Evolutionary conservation across 2,329 filamentous ascomycete genomes (phyloP), one percentile per base, ranked within the genome.

Genomic region (Penicillium palitans): DNA sequence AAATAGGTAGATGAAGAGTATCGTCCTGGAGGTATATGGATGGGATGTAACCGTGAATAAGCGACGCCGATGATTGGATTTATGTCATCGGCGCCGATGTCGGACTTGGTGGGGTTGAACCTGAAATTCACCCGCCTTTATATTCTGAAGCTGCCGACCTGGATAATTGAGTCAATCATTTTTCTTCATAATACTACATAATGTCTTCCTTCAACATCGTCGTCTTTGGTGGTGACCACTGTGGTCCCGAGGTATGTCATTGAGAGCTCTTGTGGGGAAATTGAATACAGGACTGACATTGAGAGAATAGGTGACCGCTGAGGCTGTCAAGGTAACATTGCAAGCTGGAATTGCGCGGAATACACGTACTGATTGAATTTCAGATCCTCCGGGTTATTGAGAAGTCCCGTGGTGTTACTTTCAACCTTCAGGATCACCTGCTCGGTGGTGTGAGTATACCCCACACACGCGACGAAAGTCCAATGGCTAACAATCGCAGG

Each of bases 381-480:
- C 10, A 96, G 90, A 80, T 95, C 66, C 84, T 98, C 72, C 89
- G 88, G 73, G 83, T 89, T 5, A 81, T 98, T 59, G 90, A 96
- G 80, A 84, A 87, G 68, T 79, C 81, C 67, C 87, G 86, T 72
- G 83, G 87, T 57, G 83, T 89, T 74, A 88, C 88, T 70, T 96
- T 98, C 81, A 91, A 95, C 74, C 89, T 97, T 69, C 85, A 96
- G 73, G 87, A 96, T 57, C 91, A 97, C 74, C 83, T 96, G 57
- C 85, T 99, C 58, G 93, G 95, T 70, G 93, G 95, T 71, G 93
- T 96, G 85, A 81, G 90, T 85, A 61, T 63, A 41, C 19, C 31
- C n/a, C 33, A 25, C 41, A 27, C 2, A 5, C 8, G 29, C 54
- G 2, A 42, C 19, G 13, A 19, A 27, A 47, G 37, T 48, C 39